phyloP scores from a whole-genome alignment of 1,284 basidiomycete genomes.

The Papiliotrema terrestris region DNA sequence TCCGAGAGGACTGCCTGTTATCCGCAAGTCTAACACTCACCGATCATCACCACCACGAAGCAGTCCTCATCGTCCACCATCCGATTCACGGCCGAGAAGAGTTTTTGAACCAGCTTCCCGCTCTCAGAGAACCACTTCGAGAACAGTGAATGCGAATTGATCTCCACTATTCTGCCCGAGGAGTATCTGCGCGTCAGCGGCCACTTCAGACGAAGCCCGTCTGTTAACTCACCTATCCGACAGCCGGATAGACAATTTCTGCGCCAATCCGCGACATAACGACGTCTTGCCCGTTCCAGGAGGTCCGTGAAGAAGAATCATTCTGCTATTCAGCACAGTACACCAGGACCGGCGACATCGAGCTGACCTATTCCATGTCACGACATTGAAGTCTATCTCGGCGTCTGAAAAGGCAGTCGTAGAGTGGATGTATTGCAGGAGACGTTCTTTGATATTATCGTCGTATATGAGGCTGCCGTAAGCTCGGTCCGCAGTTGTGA shows the following conservation, averaged over 20 bases:
- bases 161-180: conserved; percentile 84
- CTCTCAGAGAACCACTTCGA: conserved; percentile 98
- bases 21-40: no score
- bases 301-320: conserved; percentile 91
- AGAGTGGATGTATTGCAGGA: conserved; percentile 91
- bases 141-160: conserved; percentile 95
- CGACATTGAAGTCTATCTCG: conserved; percentile 83
- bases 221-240: conserved; percentile 62
- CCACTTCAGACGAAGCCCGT: no score
- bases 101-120: conserved; percentile 91
- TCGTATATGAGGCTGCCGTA: conserved; percentile 72
- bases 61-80: conserved; percentile 81
- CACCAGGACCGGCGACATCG: background rate
- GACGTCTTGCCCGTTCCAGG: conserved; percentile 98
- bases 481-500: background rate
- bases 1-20: no score
- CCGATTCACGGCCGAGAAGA: conserved; percentile 85
- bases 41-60: conserved; percentile 93
- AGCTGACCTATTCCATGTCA: conserved; percentile 81
- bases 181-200: conserved; percentile 61
- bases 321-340: conserved; percentile 41
- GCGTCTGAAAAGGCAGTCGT: conserved; percentile 86
- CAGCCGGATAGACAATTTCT: conserved; percentile 89
- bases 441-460: conserved; percentile 79
- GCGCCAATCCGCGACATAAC: conserved; percentile 87